phyloP scores from a whole-genome alignment of 768 basidiomycete genomes.

The Suillus lakei region DNA sequence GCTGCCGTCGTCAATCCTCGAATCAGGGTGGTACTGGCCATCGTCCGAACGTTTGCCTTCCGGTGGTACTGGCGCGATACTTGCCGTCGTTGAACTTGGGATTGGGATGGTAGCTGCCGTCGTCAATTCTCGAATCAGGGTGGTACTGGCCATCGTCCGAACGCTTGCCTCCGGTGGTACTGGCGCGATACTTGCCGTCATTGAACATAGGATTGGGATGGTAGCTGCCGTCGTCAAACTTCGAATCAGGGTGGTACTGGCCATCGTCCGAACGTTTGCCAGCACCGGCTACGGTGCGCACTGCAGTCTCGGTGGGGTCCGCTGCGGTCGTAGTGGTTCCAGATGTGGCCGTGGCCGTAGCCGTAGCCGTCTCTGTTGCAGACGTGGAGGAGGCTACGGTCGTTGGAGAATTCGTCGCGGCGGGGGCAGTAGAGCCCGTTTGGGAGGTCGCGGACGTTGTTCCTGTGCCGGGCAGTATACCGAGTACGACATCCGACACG shows the following conservation, averaged over 20 bases:
- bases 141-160: constrained; percentile 5
- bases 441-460: neutral
- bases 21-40: neutral
- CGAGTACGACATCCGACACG: neutral
- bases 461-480: no score
- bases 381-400: neutral
- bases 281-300: neutral
- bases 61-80: neutral
- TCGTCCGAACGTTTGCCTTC: constrained; percentile 5
- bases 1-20: neutral
- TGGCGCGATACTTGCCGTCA: constrained; percentile 8
- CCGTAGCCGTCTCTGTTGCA: neutral
- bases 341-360: neutral
- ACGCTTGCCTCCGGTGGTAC: neutral
- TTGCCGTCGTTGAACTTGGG: constrained; percentile 11
- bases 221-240: neutral
- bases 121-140: neutral
- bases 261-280: constrained; percentile 8
- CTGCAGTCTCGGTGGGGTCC: neutral
- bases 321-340: neutral
- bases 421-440: neutral
- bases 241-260: constrained; percentile 7
- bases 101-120: constrained; percentile 12
- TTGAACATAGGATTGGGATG: constrained; percentile 14
- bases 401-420: neutral